Base-by-base conservation (phyloP, 495 filamentous ascomycete genomes). In the Trichoderma erinaceum region DNA sequence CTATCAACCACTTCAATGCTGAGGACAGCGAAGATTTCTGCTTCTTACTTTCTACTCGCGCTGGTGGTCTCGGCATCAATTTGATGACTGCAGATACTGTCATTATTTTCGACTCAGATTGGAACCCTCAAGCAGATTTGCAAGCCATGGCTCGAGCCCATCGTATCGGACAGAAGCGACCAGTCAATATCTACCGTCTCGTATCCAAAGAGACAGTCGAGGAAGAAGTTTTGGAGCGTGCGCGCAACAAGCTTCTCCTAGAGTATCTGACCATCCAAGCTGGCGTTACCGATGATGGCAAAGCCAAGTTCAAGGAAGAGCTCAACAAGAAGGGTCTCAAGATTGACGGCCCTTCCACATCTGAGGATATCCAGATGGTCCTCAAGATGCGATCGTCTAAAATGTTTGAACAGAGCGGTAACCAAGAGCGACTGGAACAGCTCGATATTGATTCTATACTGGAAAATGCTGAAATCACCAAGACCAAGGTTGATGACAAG, bases 111-210 rank as follows among this genome's bases (percentile, higher is more conserved):
- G 95, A 99, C 75, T 98, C 96, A 0, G 95, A 99, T 74, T 99
- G 96, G 96, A 99, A 99, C 69, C 95, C 95, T 16, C 95, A 99
- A 75, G 95, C 95, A 0, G 95, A 99, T 82, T 80, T 99, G 66
- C 95, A 99, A 72, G 95, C 95, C 23, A 99, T 99, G 95, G 94
- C 95, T 58, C 88, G 95, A 71, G 96, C 96, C 63, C 96, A 99
- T 78, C 89, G 95, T 72, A 99, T 99, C 67, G 95, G 95, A 1
- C 95, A 99, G 78, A 96, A 93, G 73, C 92, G 87, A 67, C 93
- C 96, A 46, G 95, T 99, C 68, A 97, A 88, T 71, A 91, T 99
- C 41, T 99, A 97, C 73, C 87, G 95, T 35, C 82, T 99, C 27
- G 94, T 98, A 12, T 95, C 95, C 5, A 97, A 97, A 73, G 95